Base-by-base conservation (phyloP, 2,329 filamentous ascomycete genomes). In the Microsporum ferrugineum region DNA sequence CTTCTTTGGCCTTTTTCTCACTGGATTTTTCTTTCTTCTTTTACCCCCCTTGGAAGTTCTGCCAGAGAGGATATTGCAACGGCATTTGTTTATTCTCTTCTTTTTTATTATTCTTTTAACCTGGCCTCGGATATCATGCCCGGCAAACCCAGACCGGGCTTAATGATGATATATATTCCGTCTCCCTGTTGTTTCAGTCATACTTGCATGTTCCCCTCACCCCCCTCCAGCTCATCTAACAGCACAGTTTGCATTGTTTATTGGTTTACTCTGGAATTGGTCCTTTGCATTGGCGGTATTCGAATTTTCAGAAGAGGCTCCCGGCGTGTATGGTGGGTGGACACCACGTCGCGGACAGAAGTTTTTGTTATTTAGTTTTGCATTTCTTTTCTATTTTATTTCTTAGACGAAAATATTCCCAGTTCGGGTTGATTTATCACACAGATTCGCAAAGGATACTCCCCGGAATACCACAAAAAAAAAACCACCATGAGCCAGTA, bases 141-240 rank as follows among this genome's bases (percentile, higher is more conserved):
- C n/a, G 51, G 51, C 29, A 55, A 36, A 55, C 51, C 51, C 51
- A 55, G 51, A 55, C 51, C 51, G 31, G 51, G 51, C 51, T 17
- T 55, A 55, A 23, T 17, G 23, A 31, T 51, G 45, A 33, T 53
- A 53, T 12, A 33, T 53, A 12, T 53, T 38, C 10, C n/a, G 5
- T 36, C 33, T 14, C 31, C n/a, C 17, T 10, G 5, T 38, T 55
- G 51, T 55, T 55, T 55, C 51, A 55, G 51, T 55, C 51, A 55
- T 36, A 55, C 17, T 55, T 36, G 14, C 51, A 55, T 55, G 5
- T 8, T 55, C n/a, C 31, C 17, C 17, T 23, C 17, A 1, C 17
- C 17, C 17, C 17, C 17, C 17, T 17, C n/a, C 31, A 17, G 14
- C 29, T 31, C 33, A n/a, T 55, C 51, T 17, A 55, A 29, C 33